These are phyloP conservation scores for Tolypocladium endophyticum DNA, from an alignment of 2,329 filamentous ascomycete genomes.

Conservation along the genomic window DNA sequence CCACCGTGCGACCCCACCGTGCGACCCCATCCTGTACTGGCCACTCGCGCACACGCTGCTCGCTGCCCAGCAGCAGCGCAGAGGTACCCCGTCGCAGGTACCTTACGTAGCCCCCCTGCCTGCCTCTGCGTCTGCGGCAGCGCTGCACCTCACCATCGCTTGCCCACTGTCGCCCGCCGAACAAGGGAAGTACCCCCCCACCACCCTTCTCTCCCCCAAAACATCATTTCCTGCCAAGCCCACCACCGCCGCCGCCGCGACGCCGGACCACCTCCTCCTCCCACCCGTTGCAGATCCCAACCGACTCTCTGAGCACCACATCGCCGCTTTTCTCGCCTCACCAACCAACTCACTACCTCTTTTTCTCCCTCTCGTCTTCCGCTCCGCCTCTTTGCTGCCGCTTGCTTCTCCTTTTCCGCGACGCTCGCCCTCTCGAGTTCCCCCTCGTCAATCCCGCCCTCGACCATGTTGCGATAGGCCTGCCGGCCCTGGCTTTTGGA, in stretches of 20 bases:
- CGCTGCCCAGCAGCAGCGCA: not conserved
- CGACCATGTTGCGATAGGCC: constrained; percentile 7
- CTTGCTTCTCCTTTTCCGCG: not conserved
- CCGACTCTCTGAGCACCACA: not conserved
- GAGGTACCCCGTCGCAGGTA: not conserved
- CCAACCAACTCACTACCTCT: not conserved
- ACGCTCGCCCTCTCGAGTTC: not conserved
- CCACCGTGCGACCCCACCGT: not conserved
- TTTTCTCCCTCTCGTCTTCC: not conserved
- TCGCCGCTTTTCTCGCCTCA: not conserved
- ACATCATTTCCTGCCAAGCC: not conserved
- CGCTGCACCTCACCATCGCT: not conserved
- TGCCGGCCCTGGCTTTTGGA: constrained; percentile 4
- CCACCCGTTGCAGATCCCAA: not conserved
- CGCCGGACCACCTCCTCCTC: not conserved
- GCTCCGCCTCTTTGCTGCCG: not conserved
- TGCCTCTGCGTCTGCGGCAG: not conserved
- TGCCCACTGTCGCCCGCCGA: not conserved
- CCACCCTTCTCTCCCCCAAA: not conserved
- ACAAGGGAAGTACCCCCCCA: not conserved
- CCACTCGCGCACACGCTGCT: not conserved
- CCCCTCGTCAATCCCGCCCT: not conserved
- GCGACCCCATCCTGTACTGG: too few species aligned
- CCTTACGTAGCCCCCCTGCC: not conserved
- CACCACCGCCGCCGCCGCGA: not conserved